Percentiles rank a stretch among this genome's conserved stretches.
Evolutionary conservation across 1,284 basidiomycete species (phyloP).

Genomic region (Schizopora paradoxa): DNA sequence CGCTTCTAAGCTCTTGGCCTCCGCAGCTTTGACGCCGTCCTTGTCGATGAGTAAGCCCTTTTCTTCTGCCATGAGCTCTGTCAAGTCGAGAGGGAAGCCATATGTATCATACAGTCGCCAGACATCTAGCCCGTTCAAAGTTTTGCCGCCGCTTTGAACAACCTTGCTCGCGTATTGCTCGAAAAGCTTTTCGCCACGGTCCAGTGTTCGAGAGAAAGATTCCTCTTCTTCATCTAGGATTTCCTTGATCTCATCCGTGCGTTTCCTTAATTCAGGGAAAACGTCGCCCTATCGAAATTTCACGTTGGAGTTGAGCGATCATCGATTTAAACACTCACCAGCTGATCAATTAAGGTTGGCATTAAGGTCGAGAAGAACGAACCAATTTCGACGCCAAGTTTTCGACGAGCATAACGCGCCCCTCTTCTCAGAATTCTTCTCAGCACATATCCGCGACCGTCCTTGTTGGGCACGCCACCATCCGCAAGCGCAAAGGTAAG

Average conservation of each 20-base stretch:
- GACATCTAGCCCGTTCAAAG: constrained; percentile 87
- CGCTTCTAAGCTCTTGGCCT: constrained; percentile 85
- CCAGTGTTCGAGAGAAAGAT: constrained; percentile 93
- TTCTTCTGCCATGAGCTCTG: constrained; percentile 97
- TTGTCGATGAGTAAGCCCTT: constrained; percentile 83
- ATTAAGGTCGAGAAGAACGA: constrained; percentile 92
- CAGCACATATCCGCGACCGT: constrained; percentile 94
- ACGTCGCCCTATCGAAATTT: constrained; percentile 58
- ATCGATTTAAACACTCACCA: constrained; percentile 46
- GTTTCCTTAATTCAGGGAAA: constrained; percentile 93
- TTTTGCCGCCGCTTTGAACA: constrained; percentile 55
- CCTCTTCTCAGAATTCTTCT: constrained; percentile 90
- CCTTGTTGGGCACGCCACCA: constrained; percentile 93
- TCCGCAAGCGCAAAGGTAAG: constrained; percentile 95
- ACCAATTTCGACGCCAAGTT: constrained; percentile 91
- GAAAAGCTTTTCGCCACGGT: constrained; percentile 95
- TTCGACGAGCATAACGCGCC: constrained; percentile 92
- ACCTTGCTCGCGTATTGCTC: constrained; percentile 83
- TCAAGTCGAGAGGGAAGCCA: constrained; percentile 97
- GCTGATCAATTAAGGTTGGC: constrained; percentile 84
- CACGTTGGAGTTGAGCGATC: constrained; percentile 13
- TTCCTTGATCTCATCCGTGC: constrained; percentile 83
- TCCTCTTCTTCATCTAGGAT: constrained; percentile 97
- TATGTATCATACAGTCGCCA: constrained; percentile 99
- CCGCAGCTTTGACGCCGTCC: constrained; percentile 86